Base-by-base conservation (phyloP, 2,329 filamentous ascomycete genomes). In the Fusarium odoratissimum region DNA sequence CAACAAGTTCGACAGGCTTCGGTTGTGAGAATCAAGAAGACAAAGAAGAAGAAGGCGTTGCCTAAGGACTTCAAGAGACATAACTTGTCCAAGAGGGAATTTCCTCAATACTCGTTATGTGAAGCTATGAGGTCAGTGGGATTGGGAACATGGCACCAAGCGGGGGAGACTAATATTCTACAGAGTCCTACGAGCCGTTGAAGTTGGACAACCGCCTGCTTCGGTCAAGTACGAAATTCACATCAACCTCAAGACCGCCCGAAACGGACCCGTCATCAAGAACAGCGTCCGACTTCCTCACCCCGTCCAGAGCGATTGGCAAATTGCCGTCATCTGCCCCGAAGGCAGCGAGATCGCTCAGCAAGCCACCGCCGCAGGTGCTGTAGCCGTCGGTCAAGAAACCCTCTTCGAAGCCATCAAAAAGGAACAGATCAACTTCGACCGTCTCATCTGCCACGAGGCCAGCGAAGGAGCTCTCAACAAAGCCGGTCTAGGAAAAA, bases 261-360 rank as follows among this genome's bases (percentile, higher is more conserved):
- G 95, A 81, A 95, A 95, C 82, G 95, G 95, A 1, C 92, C 95
- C 23, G 91, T 96, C 13, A 88, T 99, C 74, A 93, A 95, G 72
- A 97, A 93, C 84, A 93, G 94, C 80, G 88, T 99, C 79, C 91
- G 92, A 45, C 91, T 99, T 23, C 96, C 96, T 1, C 92, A 97
- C 82, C 92, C 95, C 8, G 93, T 98, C 74, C 93, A 94, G 81
- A 97, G 93, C 71, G 94, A 97, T 81, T 88, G 95, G 57, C 91
- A 92, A 71, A 95, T 99, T 78, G 96, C 92, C 79, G 96, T 98
- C 62, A 93, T 99, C 75, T 95, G 93, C 80, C 91, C 93, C n/a
- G 92, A 95, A 61, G 91, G 91, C 73, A 95, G 93, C 72, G 88
- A 90, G 70, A 88, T 91, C 56, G 94, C 92, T 58, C 87, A 89